Evolutionary conservation across 2,329 filamentous ascomycete genomes (phyloP).

Genomic region (Paracoccidioides lutzii): DNA sequence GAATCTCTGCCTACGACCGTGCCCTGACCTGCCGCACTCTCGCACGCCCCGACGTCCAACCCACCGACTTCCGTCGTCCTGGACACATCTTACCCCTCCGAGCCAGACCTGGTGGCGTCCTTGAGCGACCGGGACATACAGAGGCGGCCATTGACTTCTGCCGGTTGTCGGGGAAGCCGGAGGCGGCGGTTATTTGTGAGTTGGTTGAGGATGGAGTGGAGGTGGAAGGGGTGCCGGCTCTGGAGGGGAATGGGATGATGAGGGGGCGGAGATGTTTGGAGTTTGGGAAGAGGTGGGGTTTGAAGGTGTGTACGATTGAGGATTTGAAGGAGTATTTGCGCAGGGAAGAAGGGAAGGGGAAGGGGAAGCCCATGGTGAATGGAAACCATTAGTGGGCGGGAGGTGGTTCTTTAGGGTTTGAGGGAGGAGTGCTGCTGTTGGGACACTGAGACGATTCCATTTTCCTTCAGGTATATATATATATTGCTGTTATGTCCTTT

Average conservation of each 20-base stretch:
- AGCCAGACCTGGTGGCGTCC: conserved; percentile 65
- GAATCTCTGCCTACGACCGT: conserved; percentile 81
- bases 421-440: not conserved
- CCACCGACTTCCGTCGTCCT: conserved; percentile 59
- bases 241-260: conserved; percentile 70
- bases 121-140: conserved; percentile 71
- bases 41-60: conserved; percentile 48
- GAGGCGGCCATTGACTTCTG: conserved; percentile 91
- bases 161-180: conserved; percentile 61
- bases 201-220: conserved; percentile 74
- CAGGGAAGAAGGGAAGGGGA: conserved; percentile 45
- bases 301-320: conserved; percentile 92
- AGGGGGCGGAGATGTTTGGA: conserved; percentile 72
- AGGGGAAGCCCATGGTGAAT: conserved; percentile 23
- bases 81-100: conserved; percentile 84
- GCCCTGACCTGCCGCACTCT: conserved; percentile 68
- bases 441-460: not conserved
- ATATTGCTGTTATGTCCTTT: not conserved
- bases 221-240: conserved; percentile 53
- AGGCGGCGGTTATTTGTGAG: conserved; percentile 76
- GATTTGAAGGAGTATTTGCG: conserved; percentile 72
- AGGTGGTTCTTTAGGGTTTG: not conserved
- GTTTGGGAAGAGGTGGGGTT: conserved; percentile 77
- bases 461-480: not conserved
- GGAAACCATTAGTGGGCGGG: conserved; percentile 16